Evolutionary conservation across 1,284 basidiomycete species (phyloP).

Genomic region (Athelia sp.): DNA sequence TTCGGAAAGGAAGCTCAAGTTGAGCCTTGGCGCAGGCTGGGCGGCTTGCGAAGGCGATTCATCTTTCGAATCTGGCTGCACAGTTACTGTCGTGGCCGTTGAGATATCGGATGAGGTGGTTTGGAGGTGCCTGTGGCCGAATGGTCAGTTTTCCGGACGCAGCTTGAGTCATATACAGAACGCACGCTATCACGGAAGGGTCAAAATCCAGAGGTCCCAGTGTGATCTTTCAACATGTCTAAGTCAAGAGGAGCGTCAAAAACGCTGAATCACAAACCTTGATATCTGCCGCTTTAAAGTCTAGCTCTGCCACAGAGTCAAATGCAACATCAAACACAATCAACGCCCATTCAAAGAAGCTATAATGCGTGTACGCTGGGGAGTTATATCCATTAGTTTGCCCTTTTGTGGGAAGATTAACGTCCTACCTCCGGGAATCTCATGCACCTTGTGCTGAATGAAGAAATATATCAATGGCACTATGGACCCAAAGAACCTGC

Average conservation of each 20-base stretch:
- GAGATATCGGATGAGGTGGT: no score
- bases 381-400: no score
- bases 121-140: no score
- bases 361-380: conserved; percentile 83
- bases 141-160: no score
- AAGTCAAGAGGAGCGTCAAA: background rate
- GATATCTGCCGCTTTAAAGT: conserved; percentile 52
- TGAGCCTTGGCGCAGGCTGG: no score
- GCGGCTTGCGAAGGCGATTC: no score
- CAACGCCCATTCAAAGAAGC: conserved; percentile 85
- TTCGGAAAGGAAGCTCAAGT: background rate
- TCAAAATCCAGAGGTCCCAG: no score
- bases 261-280: conserved; percentile 44
- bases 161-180: no score
- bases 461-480: conserved; percentile 81
- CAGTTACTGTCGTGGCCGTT: no score
- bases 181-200: no score
- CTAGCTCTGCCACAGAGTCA: conserved; percentile 63
- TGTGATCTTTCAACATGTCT: background rate
- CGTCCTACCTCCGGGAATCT: conserved; percentile 68
- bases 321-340: conserved; percentile 78
- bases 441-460: conserved; percentile 77
- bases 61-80: no score
- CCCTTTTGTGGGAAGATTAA: no score
- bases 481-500: conserved; percentile 69